Evolutionary conservation across 257 asterid genomes (phyloP), one percentile per base, ranked within the genome.

Genomic region (Nicotiana tomentosiformis): DNA sequence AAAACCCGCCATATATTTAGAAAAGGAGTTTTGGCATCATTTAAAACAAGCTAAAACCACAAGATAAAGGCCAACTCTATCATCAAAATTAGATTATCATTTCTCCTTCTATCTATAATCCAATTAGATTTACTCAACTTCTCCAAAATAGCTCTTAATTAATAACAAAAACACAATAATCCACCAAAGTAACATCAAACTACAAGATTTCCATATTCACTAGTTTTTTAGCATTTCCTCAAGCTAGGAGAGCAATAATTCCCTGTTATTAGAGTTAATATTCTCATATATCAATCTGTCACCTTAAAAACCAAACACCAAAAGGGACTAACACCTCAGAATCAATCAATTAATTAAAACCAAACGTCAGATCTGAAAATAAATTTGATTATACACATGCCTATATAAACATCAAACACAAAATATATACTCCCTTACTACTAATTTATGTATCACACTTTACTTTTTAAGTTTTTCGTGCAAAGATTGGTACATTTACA

Each of bases 281-380:
- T 20, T 39, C n/a, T 70, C 35, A 70, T 39, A 43, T 20, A 70
- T 39, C 57, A 70, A 70, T 29, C 20, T 43, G 32, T 20, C 35
- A 64, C 35, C 69, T 64, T 5, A 26, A 26, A 26, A 26, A 23
- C 68, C 35, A 26, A 64, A 26, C 67, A 62, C 2, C 35, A 11
- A 26, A 64, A 18, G 5, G 33, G 14, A 62, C 17, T 26, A 64
- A 26, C 69, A 69, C n/a, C 57, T 10, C 49, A 69, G 20, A 69
- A n/a, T 69, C 77, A n/a, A 69, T 33, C 2, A 11, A 16, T 70
- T 70, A 16, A 43, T n/a, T n/a, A 33, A 43, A 20, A 70, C 23
- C 20, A 74, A 49, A 74, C 62, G 43, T 74, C 43, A 74, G 80
- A 74, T 74, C 80, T 51, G 35, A 18, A 81, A 39, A 70, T 23